Conservation (phyloP, 2,329 filamentous ascomycete genomes). For the Cladosporium velox region DNA sequence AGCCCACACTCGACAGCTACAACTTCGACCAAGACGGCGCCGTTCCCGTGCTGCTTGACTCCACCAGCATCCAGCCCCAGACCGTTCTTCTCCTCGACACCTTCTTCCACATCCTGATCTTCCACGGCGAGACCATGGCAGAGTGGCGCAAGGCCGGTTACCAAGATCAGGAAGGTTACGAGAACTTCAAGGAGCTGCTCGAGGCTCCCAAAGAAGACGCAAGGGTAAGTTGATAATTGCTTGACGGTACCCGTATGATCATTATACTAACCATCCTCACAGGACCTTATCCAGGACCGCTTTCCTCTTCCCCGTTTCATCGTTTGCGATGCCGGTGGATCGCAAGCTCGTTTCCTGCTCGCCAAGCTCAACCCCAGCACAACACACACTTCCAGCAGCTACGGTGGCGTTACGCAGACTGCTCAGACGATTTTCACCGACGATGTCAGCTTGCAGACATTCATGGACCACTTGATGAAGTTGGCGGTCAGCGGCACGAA, state of each 20-base stretch:
- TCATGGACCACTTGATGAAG: constrained; percentile 99
- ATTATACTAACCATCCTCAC: constrained; percentile 22
- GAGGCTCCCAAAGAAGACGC: constrained; percentile 97
- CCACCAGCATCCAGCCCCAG: constrained; percentile 90
- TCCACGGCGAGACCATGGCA: constrained; percentile 96
- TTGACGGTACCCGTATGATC: not conserved
- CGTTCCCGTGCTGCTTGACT: constrained; percentile 91
- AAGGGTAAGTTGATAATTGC: constrained; percentile 60
- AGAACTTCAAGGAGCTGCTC: constrained; percentile 86
- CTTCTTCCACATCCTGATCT: constrained; percentile 99
- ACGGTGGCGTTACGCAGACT: constrained; percentile 84
- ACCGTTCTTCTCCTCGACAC: constrained; percentile 94
- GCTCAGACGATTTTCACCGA: constrained; percentile 99
- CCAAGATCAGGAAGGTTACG: constrained; percentile 96
- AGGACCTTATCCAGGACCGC: constrained; percentile 95
- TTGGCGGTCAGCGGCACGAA: constrained; percentile 42
- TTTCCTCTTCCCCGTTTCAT: constrained; percentile 99
- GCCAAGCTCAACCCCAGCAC: constrained; percentile 98
- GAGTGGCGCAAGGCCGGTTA: constrained; percentile 98
- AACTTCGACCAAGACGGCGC: constrained; percentile 94
- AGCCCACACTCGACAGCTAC: constrained; percentile 95
- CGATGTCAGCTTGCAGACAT: constrained; percentile 95
- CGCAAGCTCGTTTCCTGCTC: constrained; percentile 92
- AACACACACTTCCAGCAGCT: constrained; percentile 89
- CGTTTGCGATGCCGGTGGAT: constrained; percentile 96